These are phyloP conservation scores for Trypanosoma scelopori DNA, from an alignment of 208 protist species.

Conservation along the genomic window DNA sequence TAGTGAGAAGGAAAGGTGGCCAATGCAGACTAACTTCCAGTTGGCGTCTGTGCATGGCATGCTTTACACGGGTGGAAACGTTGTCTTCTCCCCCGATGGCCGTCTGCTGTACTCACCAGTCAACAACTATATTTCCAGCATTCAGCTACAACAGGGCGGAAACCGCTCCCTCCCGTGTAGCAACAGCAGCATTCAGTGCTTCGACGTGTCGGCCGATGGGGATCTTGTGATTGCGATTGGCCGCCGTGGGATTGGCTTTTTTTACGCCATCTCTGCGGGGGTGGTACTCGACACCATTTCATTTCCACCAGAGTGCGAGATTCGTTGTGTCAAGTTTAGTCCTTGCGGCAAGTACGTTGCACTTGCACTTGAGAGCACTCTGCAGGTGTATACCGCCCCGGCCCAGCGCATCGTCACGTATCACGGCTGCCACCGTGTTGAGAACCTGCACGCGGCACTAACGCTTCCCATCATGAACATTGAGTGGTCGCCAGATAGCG, in stretches of 20 bases:
- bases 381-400: conserved; percentile 87
- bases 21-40: conserved; percentile 83
- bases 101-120: conserved; percentile 84
- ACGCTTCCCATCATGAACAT: conserved; percentile 77
- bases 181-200: conserved; percentile 90
- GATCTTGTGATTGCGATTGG: conserved; percentile 81
- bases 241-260: conserved; percentile 82
- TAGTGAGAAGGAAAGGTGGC: conserved; percentile 15
- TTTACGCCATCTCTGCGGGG: conserved; percentile 80
- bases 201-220: conserved; percentile 83
- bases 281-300: conserved; percentile 90
- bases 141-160: conserved; percentile 79
- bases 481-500: conserved; percentile 84
- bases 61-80: conserved; percentile 92
- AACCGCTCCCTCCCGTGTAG: conserved; percentile 75
- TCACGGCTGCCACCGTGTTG: conserved; percentile 85
- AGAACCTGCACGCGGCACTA: conserved; percentile 81
- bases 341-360: conserved; percentile 89
- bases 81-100: conserved; percentile 82
- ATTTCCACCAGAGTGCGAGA: conserved; percentile 74
- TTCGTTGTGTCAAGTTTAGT: conserved; percentile 77
- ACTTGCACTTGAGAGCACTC: conserved; percentile 79
- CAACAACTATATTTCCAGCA: conserved; percentile 82
- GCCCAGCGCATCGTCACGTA: conserved; percentile 82
- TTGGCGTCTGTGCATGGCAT: conserved; percentile 90